Evolutionary conservation across 1,284 basidiomycete species (phyloP), one percentile per base, ranked within the genome.

Genomic region (Baeospora myosura): DNA sequence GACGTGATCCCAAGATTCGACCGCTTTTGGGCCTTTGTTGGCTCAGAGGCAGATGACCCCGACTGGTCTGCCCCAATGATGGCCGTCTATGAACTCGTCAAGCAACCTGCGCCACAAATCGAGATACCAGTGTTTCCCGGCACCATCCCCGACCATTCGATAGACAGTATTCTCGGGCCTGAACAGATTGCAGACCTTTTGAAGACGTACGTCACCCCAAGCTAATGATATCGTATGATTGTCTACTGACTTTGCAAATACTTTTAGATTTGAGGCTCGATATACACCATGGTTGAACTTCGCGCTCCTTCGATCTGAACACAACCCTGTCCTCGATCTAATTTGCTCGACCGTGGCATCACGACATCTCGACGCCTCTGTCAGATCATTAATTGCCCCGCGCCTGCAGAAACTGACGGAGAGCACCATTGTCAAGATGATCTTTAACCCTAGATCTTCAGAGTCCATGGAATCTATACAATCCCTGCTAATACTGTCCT

Each of bases 391-490:
- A 24, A 59, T 72, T 28, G 47, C 61, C 23, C 71, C 70, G 5
- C 58, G 62, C 30, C 51, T 74, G 25, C 61, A 66, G 40, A 59
- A 59, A 41, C 53, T 72, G n/a, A 59, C 65, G 12, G 63, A 72
- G 21, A 57, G 66, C 5, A 47, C 58, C 23, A 43, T 68, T 38
- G 52, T 65, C 7, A 57, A 60, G 28, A 63, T 67, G 46, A 57
- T 69, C 21, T 69, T 69, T 46, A 63, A 63, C 26, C 57, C 69
- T 8, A 50, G 59, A 17, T 64, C 63, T 14, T 55, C 62, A 26
- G 62, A 59, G 22, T 52, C 53, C 16, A 21, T 49, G 17, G 68
- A 71, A 35, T 58, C 60, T 14, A 64, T 73, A n/a, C 61, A 66
- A 31, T 62, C 71, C 2, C 53, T 68, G 29, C 57, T 66, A 21